These are phyloP conservation scores for Tinospora cordifolia DNA, from an alignment of 164 flowering plant genomes.

Conservation along the genomic window DNA sequence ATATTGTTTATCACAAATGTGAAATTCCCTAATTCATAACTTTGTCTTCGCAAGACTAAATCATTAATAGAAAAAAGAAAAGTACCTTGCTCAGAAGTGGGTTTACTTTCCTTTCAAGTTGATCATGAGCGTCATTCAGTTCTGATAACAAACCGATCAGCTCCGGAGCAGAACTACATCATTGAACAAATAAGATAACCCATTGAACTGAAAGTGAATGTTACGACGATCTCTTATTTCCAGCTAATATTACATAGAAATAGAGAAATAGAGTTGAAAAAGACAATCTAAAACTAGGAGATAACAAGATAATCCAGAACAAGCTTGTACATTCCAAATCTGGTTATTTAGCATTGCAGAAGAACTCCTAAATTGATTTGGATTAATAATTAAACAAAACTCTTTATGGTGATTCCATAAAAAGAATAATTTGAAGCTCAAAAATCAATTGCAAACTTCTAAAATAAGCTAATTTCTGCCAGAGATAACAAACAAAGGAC, in stretches of 20 bases:
- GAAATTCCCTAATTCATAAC: neutral
- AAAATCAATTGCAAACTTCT: no score
- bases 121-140: conserved; percentile 46
- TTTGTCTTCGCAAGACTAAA: neutral
- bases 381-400: no score
- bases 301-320: neutral
- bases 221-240: neutral
- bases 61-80: neutral
- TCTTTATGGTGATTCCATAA: no score
- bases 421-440: no score
- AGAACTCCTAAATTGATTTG: no score
- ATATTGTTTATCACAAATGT: neutral
- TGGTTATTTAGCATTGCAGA: no score
- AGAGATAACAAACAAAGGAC: no score
- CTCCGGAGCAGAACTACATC: conserved; percentile 75
- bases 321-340: neutral
- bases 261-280: neutral
- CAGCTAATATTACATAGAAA: no score
- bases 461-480: no score
- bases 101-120: conserved; percentile 46
- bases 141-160: conserved; percentile 69
- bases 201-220: neutral
- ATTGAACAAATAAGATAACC: neutral
- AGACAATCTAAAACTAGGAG: neutral
- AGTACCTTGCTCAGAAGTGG: conserved; percentile 40